These are phyloP conservation scores for Leccinellum luteum DNA, from an alignment of 768 basidiomycete genomes.

Conservation along the genomic window DNA sequence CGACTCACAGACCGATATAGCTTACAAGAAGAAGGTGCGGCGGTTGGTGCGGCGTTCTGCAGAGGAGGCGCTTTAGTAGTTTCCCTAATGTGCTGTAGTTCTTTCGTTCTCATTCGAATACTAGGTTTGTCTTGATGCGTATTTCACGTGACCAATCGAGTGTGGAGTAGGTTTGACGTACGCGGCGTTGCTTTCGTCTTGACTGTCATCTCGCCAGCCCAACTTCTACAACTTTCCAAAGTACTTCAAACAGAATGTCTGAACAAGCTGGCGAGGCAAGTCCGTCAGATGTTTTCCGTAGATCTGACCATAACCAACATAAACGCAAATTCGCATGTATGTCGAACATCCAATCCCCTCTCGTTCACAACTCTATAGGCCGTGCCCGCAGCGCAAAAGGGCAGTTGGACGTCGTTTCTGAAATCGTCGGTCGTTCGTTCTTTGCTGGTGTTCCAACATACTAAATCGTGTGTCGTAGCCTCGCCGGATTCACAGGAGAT, in stretches of 20 bases:
- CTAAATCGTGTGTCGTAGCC: constrained; percentile 39
- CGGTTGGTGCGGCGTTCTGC: constrained; percentile 82
- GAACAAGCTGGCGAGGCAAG: constrained; percentile 44
- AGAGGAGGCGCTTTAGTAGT: constrained; percentile 79
- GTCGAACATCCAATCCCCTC: constrained; percentile 26
- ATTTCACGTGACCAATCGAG: constrained; percentile 22
- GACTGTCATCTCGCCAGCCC: constrained; percentile 16
- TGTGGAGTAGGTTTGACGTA: not conserved
- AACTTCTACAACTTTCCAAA: not conserved
- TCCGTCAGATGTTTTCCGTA: constrained; percentile 21
- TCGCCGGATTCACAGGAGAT: constrained; percentile 87
- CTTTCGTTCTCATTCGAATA: constrained; percentile 12
- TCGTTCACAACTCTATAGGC: constrained; percentile 40
- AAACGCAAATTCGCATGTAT: constrained; percentile 36
- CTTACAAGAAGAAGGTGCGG: constrained; percentile 95
- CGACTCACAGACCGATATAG: constrained; percentile 38
- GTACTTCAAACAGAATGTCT: constrained; percentile 25
- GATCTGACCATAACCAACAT: constrained; percentile 23
- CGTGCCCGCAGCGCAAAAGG: constrained; percentile 79
- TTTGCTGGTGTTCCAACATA: not conserved
- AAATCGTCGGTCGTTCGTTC: constrained; percentile 65
- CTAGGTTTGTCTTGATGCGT: too few species aligned
- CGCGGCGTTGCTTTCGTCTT: not conserved
- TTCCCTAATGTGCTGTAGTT: constrained; percentile 13
- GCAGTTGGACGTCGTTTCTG: constrained; percentile 87